These are phyloP conservation scores for Rhododendron henanense DNA, from an alignment of 148 eudicot genomes.

Conservation along the genomic window DNA sequence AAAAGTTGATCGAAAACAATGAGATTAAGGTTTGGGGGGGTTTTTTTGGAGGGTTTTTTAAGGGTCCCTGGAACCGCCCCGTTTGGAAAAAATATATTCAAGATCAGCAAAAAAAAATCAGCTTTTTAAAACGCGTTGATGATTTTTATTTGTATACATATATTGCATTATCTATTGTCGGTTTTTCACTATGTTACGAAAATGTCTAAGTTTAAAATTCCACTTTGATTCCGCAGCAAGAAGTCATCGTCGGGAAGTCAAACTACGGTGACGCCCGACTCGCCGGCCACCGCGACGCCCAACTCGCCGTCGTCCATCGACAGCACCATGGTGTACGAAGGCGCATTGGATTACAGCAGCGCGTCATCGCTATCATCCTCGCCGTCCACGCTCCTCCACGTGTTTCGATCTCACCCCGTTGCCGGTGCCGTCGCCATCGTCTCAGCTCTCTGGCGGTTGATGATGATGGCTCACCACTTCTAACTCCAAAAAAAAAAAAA, in stretches of 20 bases:
- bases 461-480: slow-evolving; percentile 16
- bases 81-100: no score
- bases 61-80: no score
- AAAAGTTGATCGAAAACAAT: no score
- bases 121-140: no score
- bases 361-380: slow-evolving; percentile 11
- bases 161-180: neutral
- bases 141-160: no score
- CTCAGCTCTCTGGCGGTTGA: slow-evolving; percentile 33
- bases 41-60: no score
- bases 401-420: slow-evolving; percentile 16
- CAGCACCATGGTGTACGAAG: slow-evolving; percentile 68
- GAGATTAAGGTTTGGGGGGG: no score
- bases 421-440: slow-evolving; percentile 38
- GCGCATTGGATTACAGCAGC: slow-evolving; percentile 26
- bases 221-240: slow-evolving; percentile 35
- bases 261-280: slow-evolving; percentile 14
- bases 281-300: slow-evolving; percentile 11
- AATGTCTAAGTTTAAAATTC: neutral
- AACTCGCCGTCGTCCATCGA: slow-evolving; percentile 15
- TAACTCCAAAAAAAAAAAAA: neutral
- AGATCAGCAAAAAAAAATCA: no score
- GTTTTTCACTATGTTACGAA: neutral
- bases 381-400: slow-evolving; percentile 33
- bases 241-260: slow-evolving; percentile 42